Evolutionary conservation across 495 filamentous ascomycete genomes (phyloP).

Genomic region (Lasiosphaeria ovina): DNA sequence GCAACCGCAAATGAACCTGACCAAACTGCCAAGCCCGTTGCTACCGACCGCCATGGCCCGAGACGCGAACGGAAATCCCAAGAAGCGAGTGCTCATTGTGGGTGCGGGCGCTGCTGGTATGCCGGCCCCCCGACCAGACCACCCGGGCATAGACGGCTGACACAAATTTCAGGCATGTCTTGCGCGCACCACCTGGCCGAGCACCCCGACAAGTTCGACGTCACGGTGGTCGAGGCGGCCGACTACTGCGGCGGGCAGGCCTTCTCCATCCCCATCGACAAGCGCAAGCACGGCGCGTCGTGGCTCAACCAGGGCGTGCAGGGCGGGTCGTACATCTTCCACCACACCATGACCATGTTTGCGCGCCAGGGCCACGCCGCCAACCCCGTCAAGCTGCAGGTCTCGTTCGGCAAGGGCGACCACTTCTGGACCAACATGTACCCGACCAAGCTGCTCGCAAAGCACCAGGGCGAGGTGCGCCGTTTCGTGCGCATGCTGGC

Average conservation of each 20-base stretch:
- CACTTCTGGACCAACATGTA: constrained; percentile 82
- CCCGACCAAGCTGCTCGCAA: constrained; percentile 63
- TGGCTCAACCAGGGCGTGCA: constrained; percentile 89
- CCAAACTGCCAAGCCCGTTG: not conserved
- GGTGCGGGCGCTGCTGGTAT: constrained; percentile 63
- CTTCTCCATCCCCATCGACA: constrained; percentile 71
- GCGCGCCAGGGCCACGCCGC: constrained; percentile 63
- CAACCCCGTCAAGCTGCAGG: constrained; percentile 71
- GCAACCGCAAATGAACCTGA: not conserved
- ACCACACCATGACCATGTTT: constrained; percentile 81
- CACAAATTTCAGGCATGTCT: constrained; percentile 49
- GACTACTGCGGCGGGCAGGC: constrained; percentile 77
- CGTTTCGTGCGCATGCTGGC: constrained; percentile 65
- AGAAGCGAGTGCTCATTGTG: constrained; percentile 57
- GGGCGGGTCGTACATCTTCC: constrained; percentile 75
- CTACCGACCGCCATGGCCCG: not conserved
- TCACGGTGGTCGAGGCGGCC: constrained; percentile 69
- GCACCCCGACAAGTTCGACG: constrained; percentile 69
- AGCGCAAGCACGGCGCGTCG: constrained; percentile 61
- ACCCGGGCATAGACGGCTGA: not conserved
- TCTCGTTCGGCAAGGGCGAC: constrained; percentile 76
- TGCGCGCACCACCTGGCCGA: constrained; percentile 72
- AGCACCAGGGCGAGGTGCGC: constrained; percentile 62
- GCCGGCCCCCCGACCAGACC: not conserved
- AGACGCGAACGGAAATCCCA: not conserved